Evolutionary conservation across 2,329 filamentous ascomycete genomes (phyloP).

Genomic region (Trichoderma arundinaceum): DNA sequence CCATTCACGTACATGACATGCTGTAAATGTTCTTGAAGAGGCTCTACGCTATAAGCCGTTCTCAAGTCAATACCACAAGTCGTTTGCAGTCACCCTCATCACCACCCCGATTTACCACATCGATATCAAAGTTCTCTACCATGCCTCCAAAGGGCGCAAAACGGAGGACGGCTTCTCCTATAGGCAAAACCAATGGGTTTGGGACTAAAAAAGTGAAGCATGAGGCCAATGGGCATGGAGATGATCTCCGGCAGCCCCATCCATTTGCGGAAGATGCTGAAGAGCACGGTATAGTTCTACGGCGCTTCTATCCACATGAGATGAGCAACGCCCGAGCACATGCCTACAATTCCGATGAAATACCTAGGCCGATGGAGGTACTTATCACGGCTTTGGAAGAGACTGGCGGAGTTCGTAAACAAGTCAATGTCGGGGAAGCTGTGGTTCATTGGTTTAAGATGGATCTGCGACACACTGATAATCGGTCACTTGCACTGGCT

Average conservation of each 20-base stretch:
- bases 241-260: conserved; percentile 53
- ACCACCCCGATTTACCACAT: background rate
- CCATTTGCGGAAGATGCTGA: conserved; percentile 54
- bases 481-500: conserved; percentile 71
- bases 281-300: conserved; percentile 67
- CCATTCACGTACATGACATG: background rate
- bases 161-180: conserved; percentile 37
- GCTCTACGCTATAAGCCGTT: conserved; percentile 3
- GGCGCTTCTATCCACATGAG: conserved; percentile 81
- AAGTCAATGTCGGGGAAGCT: conserved; percentile 60
- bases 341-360: conserved; percentile 72
- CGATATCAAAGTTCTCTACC: conserved; percentile 24
- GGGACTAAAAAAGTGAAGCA: conserved; percentile 46
- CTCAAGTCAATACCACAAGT: background rate
- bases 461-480: conserved; percentile 77
- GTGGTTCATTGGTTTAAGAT: conserved; percentile 92
- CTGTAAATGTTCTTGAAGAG: conserved; percentile 25
- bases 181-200: conserved; percentile 35
- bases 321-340: conserved; percentile 81
- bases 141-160: conserved; percentile 42
- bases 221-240: conserved; percentile 33
- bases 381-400: conserved; percentile 66
- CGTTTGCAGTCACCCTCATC: background rate
- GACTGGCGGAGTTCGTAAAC: conserved; percentile 60
- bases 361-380: conserved; percentile 75